Conservation (phyloP, 257 asterid species). For the Cynanchum wilfordii region DNA sequence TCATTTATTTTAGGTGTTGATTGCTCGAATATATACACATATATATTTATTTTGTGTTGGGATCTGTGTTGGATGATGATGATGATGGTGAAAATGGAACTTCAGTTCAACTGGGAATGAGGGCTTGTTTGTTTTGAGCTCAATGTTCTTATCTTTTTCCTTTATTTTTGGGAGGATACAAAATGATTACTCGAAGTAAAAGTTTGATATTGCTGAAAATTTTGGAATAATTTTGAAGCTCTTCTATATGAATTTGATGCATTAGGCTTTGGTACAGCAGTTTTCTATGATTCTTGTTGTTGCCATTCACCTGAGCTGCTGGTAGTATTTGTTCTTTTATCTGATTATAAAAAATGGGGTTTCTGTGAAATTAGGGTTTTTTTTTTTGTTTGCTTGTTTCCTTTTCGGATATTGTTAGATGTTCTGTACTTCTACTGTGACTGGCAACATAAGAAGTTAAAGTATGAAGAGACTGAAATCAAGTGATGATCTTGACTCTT, state of each 20-base stretch:
- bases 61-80: constrained; percentile 18
- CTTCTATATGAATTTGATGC: background rate
- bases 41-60: constrained; percentile 5
- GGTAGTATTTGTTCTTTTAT: constrained; percentile 8
- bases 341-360: constrained; percentile 8
- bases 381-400: no score
- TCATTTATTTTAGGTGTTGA: constrained; percentile 8
- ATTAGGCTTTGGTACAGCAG: constrained; percentile 2
- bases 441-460: constrained; percentile 12
- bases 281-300: background rate
- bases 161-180: background rate
- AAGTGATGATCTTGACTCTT: constrained; percentile 74
- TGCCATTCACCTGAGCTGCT: background rate
- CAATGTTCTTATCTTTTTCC: background rate
- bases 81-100: constrained; percentile 11
- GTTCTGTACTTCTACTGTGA: background rate
- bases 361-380: constrained; percentile 8
- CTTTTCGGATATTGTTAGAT: background rate
- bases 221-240: background rate
- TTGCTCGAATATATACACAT: background rate
- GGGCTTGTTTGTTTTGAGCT: constrained; percentile 20
- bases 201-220: constrained; percentile 1
- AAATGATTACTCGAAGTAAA: background rate
- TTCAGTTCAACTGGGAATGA: constrained; percentile 15
- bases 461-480: constrained; percentile 86